Conservation (phyloP, 345 rosid genomes). For the Rhizophora apiculata region DNA sequence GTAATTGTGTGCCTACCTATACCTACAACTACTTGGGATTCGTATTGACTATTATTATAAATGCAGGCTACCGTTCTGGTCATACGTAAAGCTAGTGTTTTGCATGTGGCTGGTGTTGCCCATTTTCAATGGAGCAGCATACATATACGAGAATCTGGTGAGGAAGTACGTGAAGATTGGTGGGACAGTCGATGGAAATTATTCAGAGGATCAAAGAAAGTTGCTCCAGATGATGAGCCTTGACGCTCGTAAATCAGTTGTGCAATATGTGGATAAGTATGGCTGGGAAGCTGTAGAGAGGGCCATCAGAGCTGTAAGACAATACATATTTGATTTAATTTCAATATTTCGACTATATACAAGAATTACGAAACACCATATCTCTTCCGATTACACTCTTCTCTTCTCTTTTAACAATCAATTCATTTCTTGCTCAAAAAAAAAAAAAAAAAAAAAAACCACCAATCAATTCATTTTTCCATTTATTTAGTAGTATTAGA, state of each 20-base stretch:
- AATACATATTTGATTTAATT: too few relatives aligned
- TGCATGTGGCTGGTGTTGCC: constrained; percentile 92
- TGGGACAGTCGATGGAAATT: constrained; percentile 35
- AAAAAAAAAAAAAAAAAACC: too few relatives aligned
- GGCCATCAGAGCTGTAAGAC: constrained; percentile 68
- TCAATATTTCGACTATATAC: too few relatives aligned
- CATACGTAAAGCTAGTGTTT: constrained; percentile 63
- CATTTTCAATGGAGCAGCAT: constrained; percentile 82
- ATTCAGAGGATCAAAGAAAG: constrained; percentile 59
- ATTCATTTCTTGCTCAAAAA: too few relatives aligned
- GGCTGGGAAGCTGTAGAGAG: constrained; percentile 82
- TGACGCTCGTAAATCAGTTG: constrained; percentile 73
- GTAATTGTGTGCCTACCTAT: too few relatives aligned
- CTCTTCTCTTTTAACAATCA: too few relatives aligned
- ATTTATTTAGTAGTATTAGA: too few relatives aligned
- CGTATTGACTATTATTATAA: too few relatives aligned
- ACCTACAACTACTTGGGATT: too few relatives aligned
- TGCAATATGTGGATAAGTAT: constrained; percentile 54
- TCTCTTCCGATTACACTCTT: too few relatives aligned
- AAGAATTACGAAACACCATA: too few relatives aligned
- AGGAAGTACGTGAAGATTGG: constrained; percentile 65
- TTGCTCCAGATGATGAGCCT: constrained; percentile 89
- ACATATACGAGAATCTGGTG: constrained; percentile 57
- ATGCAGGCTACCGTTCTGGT: constrained; percentile 84
- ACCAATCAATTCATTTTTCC: too few relatives aligned